These are phyloP conservation scores for Calonectria henricotiae DNA, from an alignment of 2,329 filamentous ascomycete species.

Conservation along the genomic window DNA sequence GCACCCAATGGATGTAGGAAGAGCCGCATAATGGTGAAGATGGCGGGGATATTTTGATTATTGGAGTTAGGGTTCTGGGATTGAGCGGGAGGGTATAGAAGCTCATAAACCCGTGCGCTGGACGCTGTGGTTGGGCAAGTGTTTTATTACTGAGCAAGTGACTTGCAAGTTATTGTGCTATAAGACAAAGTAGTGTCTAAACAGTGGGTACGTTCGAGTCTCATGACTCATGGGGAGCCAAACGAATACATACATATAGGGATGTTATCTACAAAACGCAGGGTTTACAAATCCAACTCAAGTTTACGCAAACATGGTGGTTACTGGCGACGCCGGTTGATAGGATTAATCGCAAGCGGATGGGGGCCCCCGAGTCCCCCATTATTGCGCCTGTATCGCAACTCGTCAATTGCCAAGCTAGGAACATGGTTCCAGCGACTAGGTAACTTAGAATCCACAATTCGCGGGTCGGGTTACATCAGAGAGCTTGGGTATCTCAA, in stretches of 20 bases:
- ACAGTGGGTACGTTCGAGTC: neutral
- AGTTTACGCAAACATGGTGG: no score
- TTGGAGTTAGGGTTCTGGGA: neutral
- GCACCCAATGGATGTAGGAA: slow-evolving; percentile 67
- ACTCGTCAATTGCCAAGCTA: neutral
- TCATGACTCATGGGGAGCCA: neutral
- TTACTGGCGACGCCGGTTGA: neutral
- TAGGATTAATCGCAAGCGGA: neutral
- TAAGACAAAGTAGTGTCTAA: neutral
- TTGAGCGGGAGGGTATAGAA: neutral
- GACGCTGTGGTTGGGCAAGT: slow-evolving; percentile 29
- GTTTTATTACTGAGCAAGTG: slow-evolving; percentile 13
- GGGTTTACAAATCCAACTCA: neutral
- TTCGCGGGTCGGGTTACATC: neutral
- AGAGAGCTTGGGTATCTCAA: neutral
- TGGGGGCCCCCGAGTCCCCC: neutral
- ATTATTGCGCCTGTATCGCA: neutral
- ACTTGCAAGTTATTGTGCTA: neutral
- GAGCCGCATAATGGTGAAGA: slow-evolving; percentile 46
- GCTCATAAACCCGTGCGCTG: slow-evolving; percentile 31
- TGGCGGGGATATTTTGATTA: neutral
- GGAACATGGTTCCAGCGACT: neutral
- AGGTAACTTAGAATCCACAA: neutral
- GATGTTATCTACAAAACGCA: neutral
- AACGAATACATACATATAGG: neutral